Percentiles rank a stretch among this genome's conserved stretches.
phyloP scores from a whole-genome alignment of 768 basidiomycete species.

The Boletus pseudopeckii region DNA sequence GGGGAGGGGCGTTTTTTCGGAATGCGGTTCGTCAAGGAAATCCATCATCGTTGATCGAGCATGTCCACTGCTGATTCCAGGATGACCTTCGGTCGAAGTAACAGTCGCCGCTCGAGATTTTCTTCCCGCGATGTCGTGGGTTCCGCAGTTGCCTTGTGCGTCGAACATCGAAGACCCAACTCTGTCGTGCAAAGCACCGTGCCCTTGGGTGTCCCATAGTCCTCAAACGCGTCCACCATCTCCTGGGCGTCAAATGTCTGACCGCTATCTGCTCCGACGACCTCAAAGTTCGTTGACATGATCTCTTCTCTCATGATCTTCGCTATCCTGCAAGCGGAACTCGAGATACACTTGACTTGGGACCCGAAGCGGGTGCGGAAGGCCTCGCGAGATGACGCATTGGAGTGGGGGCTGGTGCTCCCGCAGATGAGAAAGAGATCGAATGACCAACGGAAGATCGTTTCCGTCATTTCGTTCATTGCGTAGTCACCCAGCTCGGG shows the following conservation, averaged over 20 bases:
- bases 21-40: neutral
- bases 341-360: conserved; percentile 65
- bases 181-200: conserved; percentile 67
- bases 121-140: conserved; percentile 35
- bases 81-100: conserved; percentile 73
- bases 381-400: conserved; percentile 35
- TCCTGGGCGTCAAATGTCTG: conserved; percentile 44
- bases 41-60: conserved; percentile 35
- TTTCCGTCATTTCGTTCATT: conserved; percentile 67
- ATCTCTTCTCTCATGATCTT: conserved; percentile 69
- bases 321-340: conserved; percentile 59
- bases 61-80: conserved; percentile 64
- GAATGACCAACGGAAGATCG: conserved; percentile 68
- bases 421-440: conserved; percentile 67
- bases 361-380: conserved; percentile 51
- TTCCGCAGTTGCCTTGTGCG: conserved; percentile 36
- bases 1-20: neutral
- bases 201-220: conserved; percentile 49
- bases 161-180: conserved; percentile 65
- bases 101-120: conserved; percentile 51
- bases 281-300: conserved; percentile 73
- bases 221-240: conserved; percentile 65
- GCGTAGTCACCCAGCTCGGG: conserved; percentile 65
- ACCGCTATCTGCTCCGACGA: conserved; percentile 57
- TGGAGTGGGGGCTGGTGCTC: conserved; percentile 42